Base-by-base conservation (phyloP, 1,284 basidiomycete genomes). In the Malassezia restricta region DNA sequence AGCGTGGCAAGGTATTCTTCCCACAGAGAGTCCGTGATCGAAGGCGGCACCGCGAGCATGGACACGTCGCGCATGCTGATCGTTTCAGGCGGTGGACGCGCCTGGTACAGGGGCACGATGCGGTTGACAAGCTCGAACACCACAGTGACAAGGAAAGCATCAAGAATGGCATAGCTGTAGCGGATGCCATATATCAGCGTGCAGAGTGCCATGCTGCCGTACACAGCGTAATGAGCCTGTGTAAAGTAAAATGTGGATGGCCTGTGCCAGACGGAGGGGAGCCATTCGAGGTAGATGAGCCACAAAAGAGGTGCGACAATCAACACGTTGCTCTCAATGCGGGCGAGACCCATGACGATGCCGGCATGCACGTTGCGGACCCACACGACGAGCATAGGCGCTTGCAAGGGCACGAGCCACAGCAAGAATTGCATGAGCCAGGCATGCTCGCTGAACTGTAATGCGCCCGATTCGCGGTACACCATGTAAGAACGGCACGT, bases 361-460 rank as follows among this genome's bases (percentile, higher is more conserved):
- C 75, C 68, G 24, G 68, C 70, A 6, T 65, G 51, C 17, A 76
- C 56, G 47, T 89, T 92, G 49, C 89, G 81, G 1, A 84, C 83
- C 91, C 91, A 98, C 0, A 94, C 88, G 0, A 82, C 82, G 15
- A 96, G 76, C 6, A 85, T 83, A 0, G 88, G 84, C 0, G 82
- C 84, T 6, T 81, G 80, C 45, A 89, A 77, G 0, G 91, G 91
- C 0, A 92, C 75, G 1, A 94, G 77, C 79, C 86, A 82, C 79
- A 90, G 81, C n/a, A 89, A 75, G 40, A 90, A 74, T 14, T 43
- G 46, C 28, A 48, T 17, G 24, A 48, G 37, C 57, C 58, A 46
- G 20, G 54, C 37, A 30, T 54, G 46, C 14, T 40, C 39, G 20
- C 3, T 15, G 9, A 15, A 9, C 9, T 11, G n/a, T 3, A 40